A percentile compares a stretch with the other conserved stretches of the same genome.
Conservation (phyloP, 768 basidiomycete genomes). For the Lentinula guzmanii region DNA sequence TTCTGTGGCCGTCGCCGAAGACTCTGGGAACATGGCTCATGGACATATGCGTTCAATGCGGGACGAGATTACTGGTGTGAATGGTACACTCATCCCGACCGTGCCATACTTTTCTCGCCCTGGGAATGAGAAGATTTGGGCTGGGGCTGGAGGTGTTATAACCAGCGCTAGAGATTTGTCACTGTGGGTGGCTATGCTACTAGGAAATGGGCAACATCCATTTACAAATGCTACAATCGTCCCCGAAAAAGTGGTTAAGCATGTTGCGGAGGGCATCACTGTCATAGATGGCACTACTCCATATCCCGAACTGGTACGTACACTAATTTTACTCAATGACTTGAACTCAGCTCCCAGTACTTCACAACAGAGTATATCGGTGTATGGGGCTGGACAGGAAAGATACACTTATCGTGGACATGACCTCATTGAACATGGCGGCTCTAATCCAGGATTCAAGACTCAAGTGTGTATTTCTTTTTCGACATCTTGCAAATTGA, state of each 20-base stretch:
- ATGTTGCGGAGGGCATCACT: slow-evolving; percentile 27
- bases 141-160: slow-evolving; percentile 35
- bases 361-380: slow-evolving; percentile 25
- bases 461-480: slow-evolving; percentile 10
- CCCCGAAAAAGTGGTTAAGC: slow-evolving; percentile 28
- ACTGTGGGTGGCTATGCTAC: slow-evolving; percentile 33
- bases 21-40: slow-evolving; percentile 25
- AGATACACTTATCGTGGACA: slow-evolving; percentile 33
- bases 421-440: slow-evolving; percentile 38
- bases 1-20: slow-evolving; percentile 29
- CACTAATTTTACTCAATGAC: neutral
- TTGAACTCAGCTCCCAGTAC: neutral
- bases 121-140: slow-evolving; percentile 32
- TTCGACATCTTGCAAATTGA: too few relatives aligned
- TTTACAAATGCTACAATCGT: slow-evolving; percentile 29
- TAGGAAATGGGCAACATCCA: slow-evolving; percentile 33
- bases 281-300: slow-evolving; percentile 26
- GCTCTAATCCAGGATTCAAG: slow-evolving; percentile 32
- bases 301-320: slow-evolving; percentile 29
- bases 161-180: slow-evolving; percentile 32
- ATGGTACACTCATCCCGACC: slow-evolving; percentile 26
- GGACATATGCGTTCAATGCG: slow-evolving; percentile 23
- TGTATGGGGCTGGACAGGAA: slow-evolving; percentile 35
- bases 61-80: slow-evolving; percentile 20
- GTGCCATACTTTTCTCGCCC: slow-evolving; percentile 34